A percentile compares a stretch with the other conserved stretches of the same genome.
phyloP scores from a whole-genome alignment of 345 rosid species.

The Raphanus sativus region DNA sequence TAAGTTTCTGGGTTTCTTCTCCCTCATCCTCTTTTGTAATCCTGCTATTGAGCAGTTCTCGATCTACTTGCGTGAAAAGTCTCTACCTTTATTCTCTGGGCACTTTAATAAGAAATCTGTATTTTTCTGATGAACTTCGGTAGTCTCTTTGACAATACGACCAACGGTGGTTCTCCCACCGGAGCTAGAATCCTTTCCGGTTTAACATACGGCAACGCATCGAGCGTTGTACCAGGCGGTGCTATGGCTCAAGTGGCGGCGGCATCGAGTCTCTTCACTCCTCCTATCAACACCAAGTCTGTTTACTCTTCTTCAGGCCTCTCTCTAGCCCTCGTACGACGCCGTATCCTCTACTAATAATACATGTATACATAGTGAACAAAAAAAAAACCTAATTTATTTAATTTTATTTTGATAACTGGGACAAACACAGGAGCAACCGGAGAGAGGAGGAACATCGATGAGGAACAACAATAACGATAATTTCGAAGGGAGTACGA shows the following conservation, averaged over 20 bases:
- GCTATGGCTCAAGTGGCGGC: slow-evolving; percentile 45
- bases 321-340: slow-evolving; percentile 47
- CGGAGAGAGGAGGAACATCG: slow-evolving; percentile 46
- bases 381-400: background rate
- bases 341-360: background rate
- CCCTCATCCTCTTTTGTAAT: background rate
- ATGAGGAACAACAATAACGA: slow-evolving; percentile 36
- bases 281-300: slow-evolving; percentile 39
- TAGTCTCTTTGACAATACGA: slow-evolving; percentile 35
- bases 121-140: slow-evolving; percentile 45
- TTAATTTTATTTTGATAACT: background rate
- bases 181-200: slow-evolving; percentile 42
- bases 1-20: slow-evolving; percentile 38
- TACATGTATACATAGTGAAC: background rate
- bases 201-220: slow-evolving; percentile 24
- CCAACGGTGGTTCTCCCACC: slow-evolving; percentile 29
- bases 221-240: slow-evolving; percentile 39
- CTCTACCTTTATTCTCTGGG: background rate
- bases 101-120: background rate
- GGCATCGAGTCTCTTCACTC: slow-evolving; percentile 29
- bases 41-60: slow-evolving; percentile 3
- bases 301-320: slow-evolving; percentile 43
- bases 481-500: slow-evolving; percentile 40
- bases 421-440: slow-evolving; percentile 37
- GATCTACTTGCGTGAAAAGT: slow-evolving; percentile 12